Base-by-base conservation (phyloP, 768 basidiomycete species). In the Daedalea quercina region DNA sequence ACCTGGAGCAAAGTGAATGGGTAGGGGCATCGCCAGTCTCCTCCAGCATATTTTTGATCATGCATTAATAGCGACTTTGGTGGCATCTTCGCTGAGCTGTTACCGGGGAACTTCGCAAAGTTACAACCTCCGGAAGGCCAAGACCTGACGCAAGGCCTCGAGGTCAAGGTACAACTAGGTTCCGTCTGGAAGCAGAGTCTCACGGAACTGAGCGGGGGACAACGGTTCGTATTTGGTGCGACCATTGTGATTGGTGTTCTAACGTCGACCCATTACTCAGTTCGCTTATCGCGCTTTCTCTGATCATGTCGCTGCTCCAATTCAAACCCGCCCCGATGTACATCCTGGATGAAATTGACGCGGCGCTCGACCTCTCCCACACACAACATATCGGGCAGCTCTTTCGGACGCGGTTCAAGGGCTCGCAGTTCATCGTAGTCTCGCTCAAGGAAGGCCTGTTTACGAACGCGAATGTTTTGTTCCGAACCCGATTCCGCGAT, bases 241-340 rank as follows among this genome's bases (percentile, higher is more conserved):
- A 47, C 28, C 48, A 31, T 45, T 17, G 17, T 46, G 9, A n/a
- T 25, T 15, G 19, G 11, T 26, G 33, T 50, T 15, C 22, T 23
- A 12, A 20, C 34, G 12, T 4, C 17, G 40, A 22, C 23, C n/a
- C 22, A 24, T 43, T 50, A 20, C 40, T 22, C 60, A 98, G 94
- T 58, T 99, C 96, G 0, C 79, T 99, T 58, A 98, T 99, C 63
- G 96, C 96, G 0, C 80, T 99, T 0, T 98, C 95, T 12, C 78
- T 99, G 35, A 98, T 98, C 73, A 95, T 99, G 94, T 89, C 96
- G 0, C 81, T 99, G 17, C 82, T 98, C n/a, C 94, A 97, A 67
- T 97, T 97, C 79, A 97, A 97, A 65, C 94, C 95, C 8, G 94
- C 95, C 15, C 95, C 94, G 2, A 94, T 98, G 92, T 98, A 98